Evolutionary conservation across 2,329 filamentous ascomycete species (phyloP).

Genomic region (Teratosphaeria nubilosa): DNA sequence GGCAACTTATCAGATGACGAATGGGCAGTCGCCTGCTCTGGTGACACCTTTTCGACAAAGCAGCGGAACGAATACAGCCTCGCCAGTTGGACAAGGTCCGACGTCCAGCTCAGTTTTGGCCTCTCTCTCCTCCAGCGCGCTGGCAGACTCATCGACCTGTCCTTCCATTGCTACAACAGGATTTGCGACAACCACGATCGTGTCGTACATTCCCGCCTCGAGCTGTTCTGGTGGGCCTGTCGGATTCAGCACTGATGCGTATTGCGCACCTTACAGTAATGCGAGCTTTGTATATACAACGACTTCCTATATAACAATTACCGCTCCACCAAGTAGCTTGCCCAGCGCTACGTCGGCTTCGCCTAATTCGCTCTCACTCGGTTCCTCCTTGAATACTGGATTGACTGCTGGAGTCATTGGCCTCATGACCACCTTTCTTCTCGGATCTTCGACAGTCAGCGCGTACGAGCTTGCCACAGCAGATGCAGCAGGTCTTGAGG

Average conservation of each 20-base stretch:
- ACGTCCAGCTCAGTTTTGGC: background rate
- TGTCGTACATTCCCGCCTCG: background rate
- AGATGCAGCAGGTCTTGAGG: background rate
- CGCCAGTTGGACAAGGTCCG: background rate
- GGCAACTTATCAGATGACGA: background rate
- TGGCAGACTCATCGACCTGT: background rate
- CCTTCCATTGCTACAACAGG: background rate
- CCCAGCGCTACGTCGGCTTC: background rate
- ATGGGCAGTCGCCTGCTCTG: background rate
- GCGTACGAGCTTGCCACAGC: background rate
- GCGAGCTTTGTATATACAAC: background rate
- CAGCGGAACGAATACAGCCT: background rate
- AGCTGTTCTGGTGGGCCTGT: background rate
- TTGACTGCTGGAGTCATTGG: background rate
- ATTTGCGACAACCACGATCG: background rate
- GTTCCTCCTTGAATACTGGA: background rate
- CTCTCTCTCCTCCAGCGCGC: background rate
- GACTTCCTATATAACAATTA: background rate
- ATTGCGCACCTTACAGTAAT: background rate
- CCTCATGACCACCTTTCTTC: background rate
- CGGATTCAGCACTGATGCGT: background rate
- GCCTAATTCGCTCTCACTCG: background rate
- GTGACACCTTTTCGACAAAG: background rate
- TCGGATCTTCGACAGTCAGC: background rate
- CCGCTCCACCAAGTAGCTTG: background rate